Conservation (phyloP, 129 eudicot genomes). For the Tagetes erecta region DNA sequence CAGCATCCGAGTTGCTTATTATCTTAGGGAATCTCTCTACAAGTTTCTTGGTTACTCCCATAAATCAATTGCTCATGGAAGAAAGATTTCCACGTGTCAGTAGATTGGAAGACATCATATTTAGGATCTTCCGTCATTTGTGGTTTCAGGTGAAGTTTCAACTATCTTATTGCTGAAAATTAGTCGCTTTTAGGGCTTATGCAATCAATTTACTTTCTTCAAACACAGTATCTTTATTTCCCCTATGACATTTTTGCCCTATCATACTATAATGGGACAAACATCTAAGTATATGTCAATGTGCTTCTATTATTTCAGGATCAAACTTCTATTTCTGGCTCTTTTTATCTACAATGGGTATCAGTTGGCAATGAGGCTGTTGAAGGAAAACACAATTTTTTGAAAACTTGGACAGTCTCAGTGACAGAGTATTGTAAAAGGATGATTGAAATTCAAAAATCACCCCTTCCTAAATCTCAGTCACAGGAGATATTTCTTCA, state of each 20-base stretch:
- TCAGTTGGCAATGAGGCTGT: slow-evolving; percentile 30
- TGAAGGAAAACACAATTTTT: slow-evolving; percentile 29
- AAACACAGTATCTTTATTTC: background rate
- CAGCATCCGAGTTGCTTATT: slow-evolving; percentile 62
- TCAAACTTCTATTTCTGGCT: slow-evolving; percentile 35
- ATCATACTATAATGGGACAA: slow-evolving; percentile 18
- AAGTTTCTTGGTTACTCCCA: slow-evolving; percentile 41
- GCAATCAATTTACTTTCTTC: slow-evolving; percentile 4
- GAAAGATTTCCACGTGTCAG: slow-evolving; percentile 44
- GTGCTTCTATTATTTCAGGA: slow-evolving; percentile 56
- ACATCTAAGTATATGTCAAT: slow-evolving; percentile 14
- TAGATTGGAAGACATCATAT: slow-evolving; percentile 59
- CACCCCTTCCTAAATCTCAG: slow-evolving; percentile 41
- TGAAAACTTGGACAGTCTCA: slow-evolving; percentile 51
- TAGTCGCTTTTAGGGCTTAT: slow-evolving; percentile 17
- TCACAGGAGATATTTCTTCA: slow-evolving; percentile 43
- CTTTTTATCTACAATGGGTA: slow-evolving; percentile 43
- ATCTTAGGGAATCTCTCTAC: slow-evolving; percentile 49
- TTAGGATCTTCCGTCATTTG: slow-evolving; percentile 62
- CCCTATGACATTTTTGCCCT: slow-evolving; percentile 7
- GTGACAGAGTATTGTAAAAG: slow-evolving; percentile 46
- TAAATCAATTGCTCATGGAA: slow-evolving; percentile 34
- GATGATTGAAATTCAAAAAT: slow-evolving; percentile 47
- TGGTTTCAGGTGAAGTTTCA: slow-evolving; percentile 88
- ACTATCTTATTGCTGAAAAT: slow-evolving; percentile 36